Evolutionary conservation across 805 yeast species (phyloP).

Genomic region (Kazachstania viticola): DNA sequence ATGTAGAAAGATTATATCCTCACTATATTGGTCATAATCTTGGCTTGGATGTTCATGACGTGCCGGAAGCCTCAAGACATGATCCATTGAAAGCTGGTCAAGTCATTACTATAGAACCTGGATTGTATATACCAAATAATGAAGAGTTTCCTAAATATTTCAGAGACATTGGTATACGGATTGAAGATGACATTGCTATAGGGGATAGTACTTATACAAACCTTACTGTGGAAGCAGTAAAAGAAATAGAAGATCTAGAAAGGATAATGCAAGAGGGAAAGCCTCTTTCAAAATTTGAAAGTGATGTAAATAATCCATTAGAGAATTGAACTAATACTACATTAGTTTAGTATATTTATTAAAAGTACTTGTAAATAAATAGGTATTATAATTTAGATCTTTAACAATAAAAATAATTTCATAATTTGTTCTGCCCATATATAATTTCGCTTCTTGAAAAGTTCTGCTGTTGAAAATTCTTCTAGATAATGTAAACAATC

Average conservation of each 20-base stretch:
- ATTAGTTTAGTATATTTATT: neutral
- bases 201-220: slow-evolving; percentile 48
- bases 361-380: neutral
- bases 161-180: slow-evolving; percentile 84
- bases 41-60: slow-evolving; percentile 85
- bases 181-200: slow-evolving; percentile 86
- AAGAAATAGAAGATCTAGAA: slow-evolving; percentile 78
- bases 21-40: slow-evolving; percentile 94
- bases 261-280: slow-evolving; percentile 49
- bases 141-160: slow-evolving; percentile 62
- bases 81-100: slow-evolving; percentile 51
- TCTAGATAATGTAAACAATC: too few relatives aligned
- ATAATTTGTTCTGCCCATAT: too few relatives aligned
- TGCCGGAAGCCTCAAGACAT: slow-evolving; percentile 51
- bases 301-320: slow-evolving; percentile 31
- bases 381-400: too few relatives aligned
- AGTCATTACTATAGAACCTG: slow-evolving; percentile 93
- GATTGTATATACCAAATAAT: slow-evolving; percentile 75
- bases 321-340: too few relatives aligned
- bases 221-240: slow-evolving; percentile 73
- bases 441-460: too few relatives aligned
- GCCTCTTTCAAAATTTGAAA: slow-evolving; percentile 33
- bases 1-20: slow-evolving; percentile 58
- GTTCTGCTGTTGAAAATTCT: too few relatives aligned
- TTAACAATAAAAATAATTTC: too few relatives aligned